Conservation (phyloP, 179 eudicot genomes). For the Corrigiola litoralis region DNA sequence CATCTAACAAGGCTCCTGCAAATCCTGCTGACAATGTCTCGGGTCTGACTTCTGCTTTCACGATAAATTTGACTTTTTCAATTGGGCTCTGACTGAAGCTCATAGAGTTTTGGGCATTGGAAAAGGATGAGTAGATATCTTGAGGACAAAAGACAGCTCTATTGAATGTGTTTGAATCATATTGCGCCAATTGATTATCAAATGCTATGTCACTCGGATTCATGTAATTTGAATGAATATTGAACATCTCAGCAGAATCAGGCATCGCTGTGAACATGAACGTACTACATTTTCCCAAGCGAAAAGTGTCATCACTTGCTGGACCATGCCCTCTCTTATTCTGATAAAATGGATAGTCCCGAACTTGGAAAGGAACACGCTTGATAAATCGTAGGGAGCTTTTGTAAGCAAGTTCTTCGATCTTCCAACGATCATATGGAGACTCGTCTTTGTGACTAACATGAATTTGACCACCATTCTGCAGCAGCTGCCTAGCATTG, state of each 20-base stretch:
- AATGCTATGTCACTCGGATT: neutral
- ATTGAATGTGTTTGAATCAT: neutral
- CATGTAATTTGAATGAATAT: neutral
- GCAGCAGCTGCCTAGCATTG: conserved; percentile 14
- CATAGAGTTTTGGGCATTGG: neutral
- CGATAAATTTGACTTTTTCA: conserved; percentile 6
- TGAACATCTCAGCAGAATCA: neutral
- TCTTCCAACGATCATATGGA: conserved; percentile 17
- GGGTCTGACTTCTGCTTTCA: conserved; percentile 3
- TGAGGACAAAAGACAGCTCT: neutral
- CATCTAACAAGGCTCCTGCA: neutral
- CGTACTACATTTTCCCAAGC: conserved; percentile 14
- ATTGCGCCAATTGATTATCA: neutral
- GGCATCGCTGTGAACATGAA: conserved; percentile 9
- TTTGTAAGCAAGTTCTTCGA: conserved; percentile 9
- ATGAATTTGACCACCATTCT: conserved; percentile 10
- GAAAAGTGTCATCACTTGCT: conserved; percentile 1
- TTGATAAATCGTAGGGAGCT: conserved; percentile 3
- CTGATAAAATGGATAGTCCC: conserved; percentile 18
- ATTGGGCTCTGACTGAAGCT: neutral
- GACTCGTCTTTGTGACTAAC: conserved; percentile 17
- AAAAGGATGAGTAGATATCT: too few relatives aligned
- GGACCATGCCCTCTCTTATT: conserved; percentile 21
- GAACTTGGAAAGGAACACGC: conserved; percentile 2
- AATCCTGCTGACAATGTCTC: neutral